These are phyloP conservation scores for Tulasnella sp. DNA, from an alignment of 768 basidiomycete species.

Conservation along the genomic window DNA sequence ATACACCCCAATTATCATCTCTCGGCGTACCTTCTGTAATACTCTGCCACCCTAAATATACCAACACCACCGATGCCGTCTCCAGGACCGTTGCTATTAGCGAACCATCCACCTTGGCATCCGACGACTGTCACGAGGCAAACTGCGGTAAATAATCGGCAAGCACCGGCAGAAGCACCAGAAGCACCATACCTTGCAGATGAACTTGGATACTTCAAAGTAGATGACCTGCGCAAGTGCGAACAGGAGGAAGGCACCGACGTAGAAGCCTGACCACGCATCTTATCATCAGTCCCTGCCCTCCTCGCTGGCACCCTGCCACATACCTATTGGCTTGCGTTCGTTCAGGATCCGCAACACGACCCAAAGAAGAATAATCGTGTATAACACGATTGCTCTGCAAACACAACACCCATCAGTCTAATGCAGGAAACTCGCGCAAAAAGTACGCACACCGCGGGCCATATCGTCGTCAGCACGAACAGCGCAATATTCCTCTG, in stretches of 20 bases:
- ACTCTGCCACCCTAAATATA: constrained; percentile 75
- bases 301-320: background rate
- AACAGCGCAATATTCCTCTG: constrained; percentile 67
- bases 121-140: constrained; percentile 25
- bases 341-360: constrained; percentile 67
- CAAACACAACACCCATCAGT: constrained; percentile 7
- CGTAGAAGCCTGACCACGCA: constrained; percentile 43
- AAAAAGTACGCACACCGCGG: constrained; percentile 44
- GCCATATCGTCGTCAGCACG: constrained; percentile 69
- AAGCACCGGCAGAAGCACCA: background rate
- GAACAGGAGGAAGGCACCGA: constrained; percentile 62
- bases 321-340: constrained; percentile 52
- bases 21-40: constrained; percentile 69
- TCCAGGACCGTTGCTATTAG: constrained; percentile 80
- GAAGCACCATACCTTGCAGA: constrained; percentile 46
- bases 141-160: background rate
- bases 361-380: constrained; percentile 67
- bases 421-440: background rate
- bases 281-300: background rate
- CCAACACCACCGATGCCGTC: constrained; percentile 50
- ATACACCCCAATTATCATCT: background rate
- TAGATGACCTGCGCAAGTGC: constrained; percentile 69
- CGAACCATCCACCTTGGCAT: constrained; percentile 65
- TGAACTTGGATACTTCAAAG: constrained; percentile 56
- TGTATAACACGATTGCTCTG: constrained; percentile 57